Percentiles rank a stretch among this genome's conserved stretches.
phyloP scores from a whole-genome alignment of 2,329 filamentous ascomycete species.

The Cladosporium sphaerospermum region DNA sequence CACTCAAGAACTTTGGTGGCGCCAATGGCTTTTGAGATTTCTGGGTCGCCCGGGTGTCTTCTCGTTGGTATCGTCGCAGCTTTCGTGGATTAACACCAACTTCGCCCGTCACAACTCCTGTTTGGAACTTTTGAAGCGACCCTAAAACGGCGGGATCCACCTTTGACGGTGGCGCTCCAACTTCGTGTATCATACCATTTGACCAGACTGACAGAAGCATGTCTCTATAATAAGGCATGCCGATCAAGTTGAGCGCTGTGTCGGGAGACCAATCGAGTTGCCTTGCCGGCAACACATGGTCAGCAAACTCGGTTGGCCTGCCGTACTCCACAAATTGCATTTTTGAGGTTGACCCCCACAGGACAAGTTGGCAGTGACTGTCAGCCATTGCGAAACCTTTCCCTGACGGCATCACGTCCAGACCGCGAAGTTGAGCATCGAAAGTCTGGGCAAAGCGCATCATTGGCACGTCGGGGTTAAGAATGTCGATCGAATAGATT shows the following conservation, averaged over 20 bases:
- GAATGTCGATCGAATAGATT: constrained; percentile 90
- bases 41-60: constrained; percentile 42
- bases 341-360: constrained; percentile 84
- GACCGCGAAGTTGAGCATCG: constrained; percentile 63
- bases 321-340: constrained; percentile 80
- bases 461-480: constrained; percentile 84
- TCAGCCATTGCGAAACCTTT: constrained; percentile 80
- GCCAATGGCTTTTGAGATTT: constrained; percentile 56
- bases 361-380: constrained; percentile 68
- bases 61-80: constrained; percentile 71
- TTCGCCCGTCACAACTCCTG: constrained; percentile 43
- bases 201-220: constrained; percentile 85
- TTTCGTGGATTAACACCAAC: constrained; percentile 49
- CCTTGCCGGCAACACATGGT: constrained; percentile 53
- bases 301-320: constrained; percentile 70
- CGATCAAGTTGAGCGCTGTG: constrained; percentile 75
- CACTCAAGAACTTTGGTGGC: constrained; percentile 90
- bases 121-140: constrained; percentile 63
- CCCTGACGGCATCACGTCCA: constrained; percentile 82
- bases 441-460: constrained; percentile 76
- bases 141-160: constrained; percentile 66
- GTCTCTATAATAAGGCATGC: constrained; percentile 91
- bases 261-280: constrained; percentile 45
- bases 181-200: constrained; percentile 72
- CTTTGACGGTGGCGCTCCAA: constrained; percentile 73